Evolutionary conservation across 257 asterid genomes (phyloP).

Genomic region (Eustoma russellianum): DNA sequence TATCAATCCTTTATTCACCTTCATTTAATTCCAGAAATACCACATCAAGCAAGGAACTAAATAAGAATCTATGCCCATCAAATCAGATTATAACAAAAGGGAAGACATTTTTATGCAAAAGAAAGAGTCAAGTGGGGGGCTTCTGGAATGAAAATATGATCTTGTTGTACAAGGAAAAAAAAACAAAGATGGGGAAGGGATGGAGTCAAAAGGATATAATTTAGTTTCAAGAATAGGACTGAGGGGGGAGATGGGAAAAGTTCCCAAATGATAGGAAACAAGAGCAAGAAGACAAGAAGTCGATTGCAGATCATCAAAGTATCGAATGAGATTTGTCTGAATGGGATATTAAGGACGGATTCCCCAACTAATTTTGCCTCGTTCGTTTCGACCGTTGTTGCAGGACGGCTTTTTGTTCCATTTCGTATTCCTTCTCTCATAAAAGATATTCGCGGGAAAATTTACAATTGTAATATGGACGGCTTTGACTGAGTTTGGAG

Average conservation of each 20-base stretch:
- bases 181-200: background rate
- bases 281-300: background rate
- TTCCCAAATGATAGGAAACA: background rate
- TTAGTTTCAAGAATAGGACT: no score
- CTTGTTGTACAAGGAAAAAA: background rate
- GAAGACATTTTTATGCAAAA: background rate
- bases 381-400: background rate
- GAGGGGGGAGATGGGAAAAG: no score
- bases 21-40: background rate
- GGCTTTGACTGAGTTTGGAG: no score
- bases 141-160: no score
- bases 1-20: slow-evolving; percentile 6
- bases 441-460: no score
- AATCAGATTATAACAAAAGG: background rate
- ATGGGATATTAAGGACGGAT: background rate
- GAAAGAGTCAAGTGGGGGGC: background rate
- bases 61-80: background rate
- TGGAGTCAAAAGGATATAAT: no score
- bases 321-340: no score
- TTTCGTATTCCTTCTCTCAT: no score
- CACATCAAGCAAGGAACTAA: no score
- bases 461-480: no score
- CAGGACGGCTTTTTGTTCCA: no score
- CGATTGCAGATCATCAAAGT: background rate
- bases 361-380: background rate